These are phyloP conservation scores for Fusarium nematophilum DNA, from an alignment of 2,329 filamentous ascomycete species.

Conservation along the genomic window DNA sequence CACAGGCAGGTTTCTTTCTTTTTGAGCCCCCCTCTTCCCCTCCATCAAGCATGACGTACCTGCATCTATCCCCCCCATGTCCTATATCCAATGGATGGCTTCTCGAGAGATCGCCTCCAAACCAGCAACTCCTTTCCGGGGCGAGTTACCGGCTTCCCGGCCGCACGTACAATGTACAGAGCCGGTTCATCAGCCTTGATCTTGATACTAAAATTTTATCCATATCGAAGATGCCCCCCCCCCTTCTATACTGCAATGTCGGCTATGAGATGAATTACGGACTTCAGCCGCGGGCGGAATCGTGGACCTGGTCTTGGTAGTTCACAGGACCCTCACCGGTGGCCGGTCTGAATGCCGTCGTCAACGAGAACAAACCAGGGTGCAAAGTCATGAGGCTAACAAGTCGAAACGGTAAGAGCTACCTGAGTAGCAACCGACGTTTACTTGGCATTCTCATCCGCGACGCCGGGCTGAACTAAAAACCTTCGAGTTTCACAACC, in stretches of 20 bases:
- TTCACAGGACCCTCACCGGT: no score
- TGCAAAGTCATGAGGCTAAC: no score
- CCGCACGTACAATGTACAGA: no score
- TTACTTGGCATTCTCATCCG: not conserved
- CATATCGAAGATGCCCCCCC: not conserved
- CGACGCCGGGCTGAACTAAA: not conserved
- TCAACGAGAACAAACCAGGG: not conserved
- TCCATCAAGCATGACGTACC: constrained; percentile 4
- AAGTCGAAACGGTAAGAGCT: no score
- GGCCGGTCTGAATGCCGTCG: not conserved
- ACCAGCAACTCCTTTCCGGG: constrained; percentile 2
- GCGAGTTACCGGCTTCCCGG: not conserved
- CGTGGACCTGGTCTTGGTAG: not conserved
- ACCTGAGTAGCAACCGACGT: no score
- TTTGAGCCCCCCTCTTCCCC: no score
- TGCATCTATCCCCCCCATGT: not conserved
- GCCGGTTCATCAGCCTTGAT: no score
- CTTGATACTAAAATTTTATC: no score
- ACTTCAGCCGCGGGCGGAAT: not conserved
- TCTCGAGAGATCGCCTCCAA: not conserved
- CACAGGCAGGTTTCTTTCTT: not conserved
- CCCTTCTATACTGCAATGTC: not conserved
- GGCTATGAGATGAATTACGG: constrained; percentile 5
- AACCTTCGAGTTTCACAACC: not conserved
- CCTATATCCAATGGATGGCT: no score